Evolutionary conservation across 345 rosid species (phyloP), one percentile per base, ranked within the genome.

Genomic region (Schrenkiella parvula): DNA sequence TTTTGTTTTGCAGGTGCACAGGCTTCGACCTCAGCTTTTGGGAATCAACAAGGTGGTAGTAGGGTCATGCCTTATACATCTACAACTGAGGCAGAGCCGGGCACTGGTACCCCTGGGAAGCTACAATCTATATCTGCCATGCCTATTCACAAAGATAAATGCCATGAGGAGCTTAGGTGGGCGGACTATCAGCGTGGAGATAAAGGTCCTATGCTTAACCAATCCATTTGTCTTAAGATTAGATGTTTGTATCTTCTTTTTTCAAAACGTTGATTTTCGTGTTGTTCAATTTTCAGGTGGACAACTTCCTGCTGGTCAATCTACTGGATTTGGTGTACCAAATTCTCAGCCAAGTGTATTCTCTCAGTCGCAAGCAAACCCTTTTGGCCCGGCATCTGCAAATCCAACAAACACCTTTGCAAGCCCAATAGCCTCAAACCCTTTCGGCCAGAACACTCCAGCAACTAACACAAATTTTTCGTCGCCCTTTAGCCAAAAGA

Each of bases 121-220:
- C 78, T 95, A 57, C 87, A 75, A 68, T 95, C 99, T 15, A 88
- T 95, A 81, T 86, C 96, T 22, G 97, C 97, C 39, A 90, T 90
- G 99, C 63, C 90, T 67, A 82, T 58, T 41, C 81, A 92, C 78
- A 86, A 80, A 71, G 88, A 84, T 32, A 90, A 90, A 82, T 84
- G 82, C 79, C 96, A 87, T 38, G 98, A 95, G 78, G 99, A 92
- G 84, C 85, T 95, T 58, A 81, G 96, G 70, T 88, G 97, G 98
- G 99, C 87, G 77, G 99, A 95, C 71, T 90, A 88, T 72, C 99
- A 95, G 71, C 77, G 64, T 63, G 99, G 99, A 82, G 99, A 95
- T 79, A 92, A 92, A 90, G 98, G 99, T 91, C 58, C 37, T 52
- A 37, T 61, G 47, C 26, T 26, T 18, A 34, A 32, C 66, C 35